Evolutionary conservation across 2,329 filamentous ascomycete species (phyloP).

Genomic region (Fonsecaea pedrosoi): DNA sequence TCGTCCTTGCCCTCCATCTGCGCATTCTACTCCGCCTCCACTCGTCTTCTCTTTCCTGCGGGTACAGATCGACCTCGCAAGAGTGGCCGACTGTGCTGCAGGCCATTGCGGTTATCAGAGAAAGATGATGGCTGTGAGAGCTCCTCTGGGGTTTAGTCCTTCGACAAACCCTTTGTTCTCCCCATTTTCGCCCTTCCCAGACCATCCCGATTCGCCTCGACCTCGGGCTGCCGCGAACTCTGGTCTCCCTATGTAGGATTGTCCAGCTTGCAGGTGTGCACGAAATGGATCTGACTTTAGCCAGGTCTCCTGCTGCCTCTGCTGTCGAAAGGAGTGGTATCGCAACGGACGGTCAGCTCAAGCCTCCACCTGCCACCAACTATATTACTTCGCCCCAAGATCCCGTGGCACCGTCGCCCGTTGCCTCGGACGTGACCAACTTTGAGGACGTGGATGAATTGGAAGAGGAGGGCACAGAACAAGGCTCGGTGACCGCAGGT

Average conservation of each 20-base stretch:
- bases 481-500: slow-evolving; percentile 20
- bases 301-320: slow-evolving; percentile 26
- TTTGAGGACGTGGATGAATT: slow-evolving; percentile 84
- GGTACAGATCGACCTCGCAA: slow-evolving; percentile 22
- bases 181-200: slow-evolving; percentile 60
- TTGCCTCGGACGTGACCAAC: slow-evolving; percentile 64
- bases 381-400: slow-evolving; percentile 53
- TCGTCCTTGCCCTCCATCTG: slow-evolving; percentile 8
- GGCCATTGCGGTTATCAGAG: slow-evolving; percentile 7
- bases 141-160: slow-evolving; percentile 68
- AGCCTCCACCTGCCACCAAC: slow-evolving; percentile 44
- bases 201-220: slow-evolving; percentile 62
- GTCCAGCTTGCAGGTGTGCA: slow-evolving; percentile 46
- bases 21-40: slow-evolving; percentile 9
- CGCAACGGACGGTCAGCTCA: slow-evolving; percentile 34
- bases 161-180: slow-evolving; percentile 59
- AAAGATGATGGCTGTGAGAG: slow-evolving; percentile 65
- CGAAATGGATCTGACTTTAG: slow-evolving; percentile 51
- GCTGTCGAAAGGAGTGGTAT: slow-evolving; percentile 20
- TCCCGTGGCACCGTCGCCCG: slow-evolving; percentile 73
- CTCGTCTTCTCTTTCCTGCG: slow-evolving; percentile 18
- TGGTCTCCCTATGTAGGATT: slow-evolving; percentile 63
- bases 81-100: slow-evolving; percentile 31
- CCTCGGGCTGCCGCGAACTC: slow-evolving; percentile 57
- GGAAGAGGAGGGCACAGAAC: slow-evolving; percentile 48